phyloP scores from a whole-genome alignment of 371 early-diverging fungal genomes.

The Lichtheimia corymbifera region DNA sequence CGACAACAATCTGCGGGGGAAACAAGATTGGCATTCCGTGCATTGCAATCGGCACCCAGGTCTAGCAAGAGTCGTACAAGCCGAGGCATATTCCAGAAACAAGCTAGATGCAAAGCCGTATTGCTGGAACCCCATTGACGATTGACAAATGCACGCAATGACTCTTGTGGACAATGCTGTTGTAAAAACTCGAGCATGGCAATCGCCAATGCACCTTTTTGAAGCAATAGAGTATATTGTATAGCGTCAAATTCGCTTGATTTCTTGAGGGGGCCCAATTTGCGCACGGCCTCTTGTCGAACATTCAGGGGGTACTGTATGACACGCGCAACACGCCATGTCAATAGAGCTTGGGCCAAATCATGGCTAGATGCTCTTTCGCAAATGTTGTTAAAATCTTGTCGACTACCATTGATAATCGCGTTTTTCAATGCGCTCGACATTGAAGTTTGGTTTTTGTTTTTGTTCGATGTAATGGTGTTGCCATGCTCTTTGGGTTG shows the following conservation, averaged over 20 bases:
- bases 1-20: slow-evolving; percentile 38
- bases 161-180: slow-evolving; percentile 8
- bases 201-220: background rate
- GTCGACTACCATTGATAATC: slow-evolving; percentile 24
- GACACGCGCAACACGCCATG: slow-evolving; percentile 27
- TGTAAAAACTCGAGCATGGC: background rate
- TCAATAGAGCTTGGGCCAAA: slow-evolving; percentile 28
- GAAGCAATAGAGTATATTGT: slow-evolving; percentile 15
- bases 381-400: slow-evolving; percentile 25
- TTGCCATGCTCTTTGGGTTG: background rate
- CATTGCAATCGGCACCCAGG: slow-evolving; percentile 33
- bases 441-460: slow-evolving; percentile 25
- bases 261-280: slow-evolving; percentile 15
- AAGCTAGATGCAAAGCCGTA: slow-evolving; percentile 40
- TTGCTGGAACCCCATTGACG: slow-evolving; percentile 35
- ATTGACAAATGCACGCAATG: slow-evolving; percentile 25
- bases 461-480: slow-evolving; percentile 19
- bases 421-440: slow-evolving; percentile 30
- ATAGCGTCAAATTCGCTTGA: slow-evolving; percentile 18
- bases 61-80: slow-evolving; percentile 44
- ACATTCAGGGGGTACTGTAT: slow-evolving; percentile 19
- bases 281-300: slow-evolving; percentile 22
- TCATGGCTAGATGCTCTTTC: slow-evolving; percentile 10
- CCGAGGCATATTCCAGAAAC: slow-evolving; percentile 40
- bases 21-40: slow-evolving; percentile 32